Evolutionary conservation across 169 alveolate genomes (phyloP), one percentile per base, ranked within the genome.

Genomic region (Toxoplasma gondii): DNA sequence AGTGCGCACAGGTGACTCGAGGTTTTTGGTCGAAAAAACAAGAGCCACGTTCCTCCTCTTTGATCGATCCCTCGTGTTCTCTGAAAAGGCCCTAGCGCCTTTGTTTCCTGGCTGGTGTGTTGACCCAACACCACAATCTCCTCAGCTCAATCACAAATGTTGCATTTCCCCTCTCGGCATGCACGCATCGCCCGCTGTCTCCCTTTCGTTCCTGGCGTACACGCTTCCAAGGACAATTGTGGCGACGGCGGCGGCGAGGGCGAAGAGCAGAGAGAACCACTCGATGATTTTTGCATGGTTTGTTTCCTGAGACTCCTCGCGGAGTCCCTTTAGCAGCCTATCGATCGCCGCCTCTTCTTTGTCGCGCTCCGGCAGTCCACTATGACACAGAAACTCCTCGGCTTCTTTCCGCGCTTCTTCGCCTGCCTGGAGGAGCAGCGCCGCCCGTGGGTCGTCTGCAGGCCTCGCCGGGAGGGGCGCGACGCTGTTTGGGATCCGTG

Each of bases 281-380:
- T 39, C 67, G 90, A 82, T 43, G 90, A 82, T 43, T 82, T 82
- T 82, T 4, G 90, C 90, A 41, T 24, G 38, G 64, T 67, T 43
- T 64, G 90, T 82, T 44, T 82, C 90, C n/a, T 43, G 90, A 0
- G 90, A 82, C 41, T 24, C 64, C n/a, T 39, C 90, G 4, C 90
- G 53, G 69, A 82, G 45, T n/a, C 86, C 86, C 45, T 78, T 78
- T 41, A 78, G n/a, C 39, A 78, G 86, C 29, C 45, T 41, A 10
- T 78, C 43, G 12, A 78, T 78, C 10, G 86, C 86, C 1, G 22
- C 90, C 4, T 41, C 90, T 82, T 82, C 67, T 44, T 17, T 36
- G 64, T 82, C 53, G 27, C 90, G 53, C 67, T 82, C 24, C 1
- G 67, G 90, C 38, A 43, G 36, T 31, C 90, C 49, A 34, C 44